Conservation (phyloP, 2,329 filamentous ascomycete genomes). For the Pestalotiopsis sp. region DNA sequence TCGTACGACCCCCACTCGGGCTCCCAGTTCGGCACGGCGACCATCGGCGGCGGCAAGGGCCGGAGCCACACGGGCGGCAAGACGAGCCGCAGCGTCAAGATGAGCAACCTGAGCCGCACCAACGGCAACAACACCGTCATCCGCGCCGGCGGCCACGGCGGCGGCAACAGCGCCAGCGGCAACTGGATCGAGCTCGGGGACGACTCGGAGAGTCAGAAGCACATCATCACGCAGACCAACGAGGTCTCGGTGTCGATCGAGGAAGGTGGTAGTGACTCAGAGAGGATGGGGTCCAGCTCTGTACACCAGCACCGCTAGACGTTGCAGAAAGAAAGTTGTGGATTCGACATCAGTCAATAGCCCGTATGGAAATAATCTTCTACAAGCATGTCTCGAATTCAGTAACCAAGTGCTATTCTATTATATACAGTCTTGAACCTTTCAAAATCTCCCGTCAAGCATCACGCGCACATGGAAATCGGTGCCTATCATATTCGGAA, state of each 20-base stretch:
- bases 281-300: not conserved
- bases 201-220: conserved; percentile 7
- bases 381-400: no score
- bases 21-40: not conserved
- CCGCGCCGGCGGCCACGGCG: not conserved
- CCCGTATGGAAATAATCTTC: no score
- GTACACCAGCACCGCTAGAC: not conserved
- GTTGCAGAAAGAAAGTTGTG: not conserved
- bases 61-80: not conserved
- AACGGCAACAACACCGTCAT: not conserved
- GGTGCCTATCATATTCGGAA: no score
- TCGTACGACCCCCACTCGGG: not conserved
- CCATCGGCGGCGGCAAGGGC: conserved; percentile 4
- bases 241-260: not conserved
- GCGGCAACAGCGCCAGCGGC: not conserved
- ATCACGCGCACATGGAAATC: not conserved
- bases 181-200: not conserved
- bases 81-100: not conserved
- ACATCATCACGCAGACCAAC: conserved; percentile 7
- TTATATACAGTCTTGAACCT: no score
- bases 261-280: not conserved
- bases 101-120: not conserved
- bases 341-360: not conserved
- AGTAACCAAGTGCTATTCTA: no score
- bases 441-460: not conserved